Conservation (phyloP, 164 flowering plant species). For the Vitis vinifera region DNA sequence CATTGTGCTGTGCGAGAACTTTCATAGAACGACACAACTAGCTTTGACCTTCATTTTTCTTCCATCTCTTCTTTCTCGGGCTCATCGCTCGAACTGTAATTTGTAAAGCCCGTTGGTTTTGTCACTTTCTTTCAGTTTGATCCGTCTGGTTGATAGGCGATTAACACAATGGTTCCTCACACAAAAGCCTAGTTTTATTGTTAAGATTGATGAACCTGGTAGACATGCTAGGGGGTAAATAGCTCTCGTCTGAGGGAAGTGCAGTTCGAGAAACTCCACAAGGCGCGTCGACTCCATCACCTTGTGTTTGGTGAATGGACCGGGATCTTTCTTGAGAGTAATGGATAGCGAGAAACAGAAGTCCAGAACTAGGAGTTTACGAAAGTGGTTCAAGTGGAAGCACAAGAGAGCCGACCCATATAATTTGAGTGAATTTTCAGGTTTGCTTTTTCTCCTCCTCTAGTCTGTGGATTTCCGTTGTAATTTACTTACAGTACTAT, state of each 20-base stretch:
- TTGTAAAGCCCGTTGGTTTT: conserved; percentile 6
- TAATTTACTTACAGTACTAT: not conserved
- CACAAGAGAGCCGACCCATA: conserved; percentile 23
- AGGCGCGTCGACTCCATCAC: not conserved
- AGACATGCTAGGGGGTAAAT: not conserved
- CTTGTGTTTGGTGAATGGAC: conserved; percentile 20
- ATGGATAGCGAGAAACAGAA: conserved; percentile 34
- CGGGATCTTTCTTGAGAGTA: not conserved
- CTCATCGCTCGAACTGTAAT: conserved; percentile 16
- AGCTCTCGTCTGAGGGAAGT: not conserved
- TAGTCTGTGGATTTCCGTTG: not conserved
- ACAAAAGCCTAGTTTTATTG: not conserved
- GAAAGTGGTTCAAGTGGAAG: conserved; percentile 44
- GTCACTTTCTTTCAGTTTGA: conserved; percentile 13
- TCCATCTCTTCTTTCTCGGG: conserved; percentile 10
- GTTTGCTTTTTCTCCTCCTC: conserved; percentile 11
- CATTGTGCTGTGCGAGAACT: conserved; percentile 5
- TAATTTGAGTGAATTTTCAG: conserved; percentile 30
- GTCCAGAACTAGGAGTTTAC: conserved; percentile 18
- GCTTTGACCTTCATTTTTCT: conserved; percentile 10
- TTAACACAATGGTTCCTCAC: conserved; percentile 17
- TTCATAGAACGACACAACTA: conserved; percentile 6
- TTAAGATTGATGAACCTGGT: conserved; percentile 1
- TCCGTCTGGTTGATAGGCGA: conserved; percentile 22
- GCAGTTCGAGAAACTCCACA: not conserved